Evolutionary conservation across 495 filamentous ascomycete genomes (phyloP).

Genomic region (Articulospora tetracladia): DNA sequence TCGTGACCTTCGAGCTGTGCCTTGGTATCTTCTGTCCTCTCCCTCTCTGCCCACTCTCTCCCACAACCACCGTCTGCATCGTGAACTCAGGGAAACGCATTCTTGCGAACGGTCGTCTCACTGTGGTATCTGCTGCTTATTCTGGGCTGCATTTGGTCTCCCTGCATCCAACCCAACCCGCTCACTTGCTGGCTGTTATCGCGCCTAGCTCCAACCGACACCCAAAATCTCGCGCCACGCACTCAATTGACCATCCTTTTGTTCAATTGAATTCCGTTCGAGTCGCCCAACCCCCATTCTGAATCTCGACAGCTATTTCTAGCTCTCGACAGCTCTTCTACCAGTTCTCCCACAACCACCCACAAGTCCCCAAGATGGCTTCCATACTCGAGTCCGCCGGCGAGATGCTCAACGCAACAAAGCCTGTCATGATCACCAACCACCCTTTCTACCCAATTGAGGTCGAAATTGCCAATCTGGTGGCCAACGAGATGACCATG

Average conservation of each 20-base stretch:
- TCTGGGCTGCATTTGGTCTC: not conserved
- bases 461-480: constrained; percentile 51
- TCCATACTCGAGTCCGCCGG: not conserved
- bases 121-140: not conserved
- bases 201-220: not conserved
- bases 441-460: constrained; percentile 67
- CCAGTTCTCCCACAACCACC: not conserved
- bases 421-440: constrained; percentile 15
- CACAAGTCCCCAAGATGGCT: not conserved
- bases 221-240: not conserved
- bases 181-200: not conserved
- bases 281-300: not conserved
- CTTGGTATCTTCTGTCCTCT: not conserved
- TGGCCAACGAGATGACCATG: constrained; percentile 54
- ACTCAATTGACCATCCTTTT: not conserved
- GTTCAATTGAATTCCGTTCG: not conserved
- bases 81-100: not conserved
- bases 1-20: not conserved
- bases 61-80: not conserved
- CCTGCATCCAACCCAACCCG: not conserved
- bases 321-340: not conserved
- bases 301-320: not conserved
- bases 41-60: not conserved
- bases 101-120: not conserved
- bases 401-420: constrained; percentile 4